A percentile compares a stretch with the other conserved stretches of the same genome.
phyloP scores from a whole-genome alignment of 208 protist genomes.

The Leptomonas pyrrhocoris region DNA sequence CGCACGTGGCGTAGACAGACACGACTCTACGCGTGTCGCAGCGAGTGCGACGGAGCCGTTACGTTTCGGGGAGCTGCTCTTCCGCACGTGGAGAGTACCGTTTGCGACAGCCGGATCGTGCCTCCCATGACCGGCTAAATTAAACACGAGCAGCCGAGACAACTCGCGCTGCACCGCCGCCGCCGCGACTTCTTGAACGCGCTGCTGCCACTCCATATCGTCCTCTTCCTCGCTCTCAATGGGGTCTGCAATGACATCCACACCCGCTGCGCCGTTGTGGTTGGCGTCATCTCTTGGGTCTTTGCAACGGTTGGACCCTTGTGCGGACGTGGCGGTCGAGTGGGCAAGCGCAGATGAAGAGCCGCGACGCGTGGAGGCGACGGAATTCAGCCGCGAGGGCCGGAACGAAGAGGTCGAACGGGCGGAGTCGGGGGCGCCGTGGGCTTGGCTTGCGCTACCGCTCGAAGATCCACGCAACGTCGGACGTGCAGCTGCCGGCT shows the following conservation, averaged over 20 bases:
- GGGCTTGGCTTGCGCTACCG: too few relatives aligned
- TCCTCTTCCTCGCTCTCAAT: neutral
- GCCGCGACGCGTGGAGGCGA: slow-evolving; percentile 10
- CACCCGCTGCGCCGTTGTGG: neutral
- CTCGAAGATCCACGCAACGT: neutral
- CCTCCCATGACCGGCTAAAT: neutral
- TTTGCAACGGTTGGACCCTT: neutral
- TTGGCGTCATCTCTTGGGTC: neutral
- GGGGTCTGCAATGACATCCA: neutral
- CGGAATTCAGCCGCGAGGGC: slow-evolving; percentile 11
- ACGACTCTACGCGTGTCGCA: neutral
- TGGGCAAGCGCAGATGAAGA: neutral
- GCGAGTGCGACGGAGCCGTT: neutral
- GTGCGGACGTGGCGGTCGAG: neutral
- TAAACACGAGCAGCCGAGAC: neutral
- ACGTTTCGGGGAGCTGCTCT: neutral
- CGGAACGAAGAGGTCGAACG: neutral
- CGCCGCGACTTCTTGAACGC: neutral
- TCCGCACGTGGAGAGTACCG: neutral
- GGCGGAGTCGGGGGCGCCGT: neutral
- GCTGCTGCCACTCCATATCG: neutral
- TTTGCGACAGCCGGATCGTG: neutral
- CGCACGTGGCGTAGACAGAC: neutral
- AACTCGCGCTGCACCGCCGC: slow-evolving; percentile 14
- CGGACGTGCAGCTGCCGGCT: neutral